A percentile compares a stretch with the other conserved stretches of the same genome.
Evolutionary conservation across 2,329 filamentous ascomycete species (phyloP).

Genomic region (Tolypocladium nubicola): DNA sequence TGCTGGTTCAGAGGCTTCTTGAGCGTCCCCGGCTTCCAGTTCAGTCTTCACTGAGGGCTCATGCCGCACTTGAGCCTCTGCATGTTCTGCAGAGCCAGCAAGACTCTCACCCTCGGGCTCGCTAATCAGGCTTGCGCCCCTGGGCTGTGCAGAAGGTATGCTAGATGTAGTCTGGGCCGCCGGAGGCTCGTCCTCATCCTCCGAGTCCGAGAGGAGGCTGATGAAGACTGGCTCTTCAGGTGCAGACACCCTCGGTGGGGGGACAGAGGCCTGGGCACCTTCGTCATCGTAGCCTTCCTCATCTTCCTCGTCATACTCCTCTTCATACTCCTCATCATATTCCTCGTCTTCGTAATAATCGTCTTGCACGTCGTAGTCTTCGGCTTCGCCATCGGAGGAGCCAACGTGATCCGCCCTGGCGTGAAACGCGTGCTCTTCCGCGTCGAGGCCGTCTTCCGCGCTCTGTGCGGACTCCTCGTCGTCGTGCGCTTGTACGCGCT

Average conservation of each 20-base stretch:
- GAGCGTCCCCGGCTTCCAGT: not conserved
- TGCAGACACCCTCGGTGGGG: conserved; percentile 5
- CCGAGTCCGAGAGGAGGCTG: conserved; percentile 34
- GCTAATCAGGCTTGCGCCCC: not conserved
- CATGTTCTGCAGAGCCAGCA: not conserved
- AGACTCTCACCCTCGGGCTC: not conserved
- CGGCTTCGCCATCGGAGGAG: not conserved
- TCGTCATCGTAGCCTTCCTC: conserved; percentile 4
- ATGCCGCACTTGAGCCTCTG: not conserved
- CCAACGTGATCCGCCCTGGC: not conserved
- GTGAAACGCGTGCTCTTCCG: not conserved
- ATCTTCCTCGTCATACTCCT: conserved; percentile 1
- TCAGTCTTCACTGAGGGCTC: not conserved
- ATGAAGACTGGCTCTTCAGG: conserved; percentile 31
- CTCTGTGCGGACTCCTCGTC: not conserved
- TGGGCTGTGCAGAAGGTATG: not conserved
- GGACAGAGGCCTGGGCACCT: conserved; percentile 1
- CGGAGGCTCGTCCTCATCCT: conserved; percentile 23
- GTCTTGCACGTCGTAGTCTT: not conserved
- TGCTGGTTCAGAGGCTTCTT: not conserved
- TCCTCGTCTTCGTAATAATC: not conserved
- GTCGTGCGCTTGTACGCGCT: not conserved
- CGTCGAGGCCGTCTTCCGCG: not conserved
- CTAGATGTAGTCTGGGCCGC: not conserved
- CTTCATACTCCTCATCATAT: not conserved